Percentiles rank a stretch among this genome's conserved stretches.
Conservation (phyloP, 1,284 basidiomycete genomes). For the Cryptococcus sp. region DNA sequence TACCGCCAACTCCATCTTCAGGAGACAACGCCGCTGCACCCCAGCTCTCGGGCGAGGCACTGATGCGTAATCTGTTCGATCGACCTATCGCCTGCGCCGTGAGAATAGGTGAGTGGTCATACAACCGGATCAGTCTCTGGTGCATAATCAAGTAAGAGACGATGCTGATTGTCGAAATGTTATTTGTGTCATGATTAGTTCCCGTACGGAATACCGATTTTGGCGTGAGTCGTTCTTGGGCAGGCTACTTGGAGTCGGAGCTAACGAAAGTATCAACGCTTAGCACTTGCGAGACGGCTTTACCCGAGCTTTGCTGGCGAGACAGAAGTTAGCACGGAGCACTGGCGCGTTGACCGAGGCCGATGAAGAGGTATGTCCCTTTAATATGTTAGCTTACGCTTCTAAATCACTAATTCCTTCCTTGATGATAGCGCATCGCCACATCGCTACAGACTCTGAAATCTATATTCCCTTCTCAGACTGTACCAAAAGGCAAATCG, state of each 20-base stretch:
- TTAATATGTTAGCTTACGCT: background rate
- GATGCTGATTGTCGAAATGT: too few relatives aligned
- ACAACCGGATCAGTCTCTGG: too few relatives aligned
- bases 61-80: conserved; percentile 42
- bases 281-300: conserved; percentile 59
- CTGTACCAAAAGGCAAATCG: conserved; percentile 55
- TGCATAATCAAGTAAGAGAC: background rate
- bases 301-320: conserved; percentile 54
- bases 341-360: conserved; percentile 31
- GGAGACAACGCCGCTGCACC: conserved; percentile 14
- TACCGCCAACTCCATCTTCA: conserved; percentile 13
- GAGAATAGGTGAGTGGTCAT: conserved; percentile 44
- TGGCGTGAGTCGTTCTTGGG: conserved; percentile 24
- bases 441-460: conserved; percentile 52
- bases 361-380: conserved; percentile 38
- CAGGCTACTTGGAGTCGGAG: background rate
- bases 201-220: conserved; percentile 59
- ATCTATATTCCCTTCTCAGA: conserved; percentile 54
- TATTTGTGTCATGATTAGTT: conserved; percentile 34
- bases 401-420: background rate
- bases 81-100: conserved; percentile 45
- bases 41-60: conserved; percentile 37
- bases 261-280: background rate
- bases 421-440: conserved; percentile 35
- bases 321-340: conserved; percentile 53